Evolutionary conservation across 1,139 yeast species (phyloP).

Genomic region (Pichia sp.): DNA sequence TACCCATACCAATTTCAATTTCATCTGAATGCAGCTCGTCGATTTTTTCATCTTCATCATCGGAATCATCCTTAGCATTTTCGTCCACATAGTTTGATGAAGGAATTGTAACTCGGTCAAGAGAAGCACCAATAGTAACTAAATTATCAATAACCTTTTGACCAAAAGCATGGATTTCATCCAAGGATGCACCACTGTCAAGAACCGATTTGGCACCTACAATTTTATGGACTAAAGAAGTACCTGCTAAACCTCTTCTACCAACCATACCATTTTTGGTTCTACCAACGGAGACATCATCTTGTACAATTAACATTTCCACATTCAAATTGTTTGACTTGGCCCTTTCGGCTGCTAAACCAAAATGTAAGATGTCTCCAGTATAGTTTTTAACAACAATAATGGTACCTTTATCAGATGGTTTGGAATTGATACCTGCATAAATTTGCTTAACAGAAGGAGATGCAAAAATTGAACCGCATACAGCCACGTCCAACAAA

Average conservation of each 20-base stretch:
- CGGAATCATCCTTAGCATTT: conserved; percentile 28
- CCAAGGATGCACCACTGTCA: conserved; percentile 33
- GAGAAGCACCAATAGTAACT: conserved; percentile 84
- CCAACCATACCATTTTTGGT: conserved; percentile 87
- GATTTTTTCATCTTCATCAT: conserved; percentile 33
- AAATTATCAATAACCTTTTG: conserved; percentile 50
- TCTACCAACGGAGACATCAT: conserved; percentile 89
- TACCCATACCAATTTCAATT: conserved; percentile 91
- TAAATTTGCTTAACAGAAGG: conserved; percentile 85
- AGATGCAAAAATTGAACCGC: conserved; percentile 85
- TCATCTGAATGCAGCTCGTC: conserved; percentile 29
- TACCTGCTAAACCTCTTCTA: conserved; percentile 89
- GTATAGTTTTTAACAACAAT: conserved; percentile 85
- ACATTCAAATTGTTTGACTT: conserved; percentile 65
- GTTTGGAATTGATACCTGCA: conserved; percentile 56
- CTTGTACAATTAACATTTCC: conserved; percentile 71
- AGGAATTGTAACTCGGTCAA: conserved; percentile 73
- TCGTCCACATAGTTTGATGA: conserved; percentile 24
- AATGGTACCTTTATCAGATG: conserved; percentile 53
- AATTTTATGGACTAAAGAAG: conserved; percentile 76
- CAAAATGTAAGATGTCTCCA: conserved; percentile 89
- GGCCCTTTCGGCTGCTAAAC: conserved; percentile 83
- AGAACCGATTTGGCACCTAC: conserved; percentile 69
- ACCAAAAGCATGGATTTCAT: conserved; percentile 51
- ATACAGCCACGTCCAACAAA: conserved; percentile 76